Conservation (phyloP, 208 protist species). For the Trypanosomatidae sp. region DNA sequence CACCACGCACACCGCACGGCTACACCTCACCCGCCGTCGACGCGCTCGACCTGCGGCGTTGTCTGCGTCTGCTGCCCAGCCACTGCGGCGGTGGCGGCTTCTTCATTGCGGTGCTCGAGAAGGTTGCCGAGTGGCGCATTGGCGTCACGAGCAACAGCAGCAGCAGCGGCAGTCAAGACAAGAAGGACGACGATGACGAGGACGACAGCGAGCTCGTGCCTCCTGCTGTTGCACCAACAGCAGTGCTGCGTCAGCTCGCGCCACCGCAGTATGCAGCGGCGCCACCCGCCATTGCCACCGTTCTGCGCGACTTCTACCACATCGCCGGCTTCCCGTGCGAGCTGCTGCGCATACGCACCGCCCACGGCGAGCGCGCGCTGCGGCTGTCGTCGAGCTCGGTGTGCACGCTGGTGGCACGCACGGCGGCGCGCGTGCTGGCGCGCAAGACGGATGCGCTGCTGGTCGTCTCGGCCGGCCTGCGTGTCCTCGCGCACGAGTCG, state of each 20-base stretch:
- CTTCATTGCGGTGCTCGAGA: constrained; percentile 94
- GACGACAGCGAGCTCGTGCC: not conserved
- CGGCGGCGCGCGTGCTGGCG: constrained; percentile 26
- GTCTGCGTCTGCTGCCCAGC: constrained; percentile 91
- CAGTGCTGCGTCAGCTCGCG: constrained; percentile 11
- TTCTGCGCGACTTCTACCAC: constrained; percentile 39
- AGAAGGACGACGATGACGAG: not conserved
- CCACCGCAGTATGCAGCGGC: constrained; percentile 52
- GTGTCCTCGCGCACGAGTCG: constrained; percentile 50
- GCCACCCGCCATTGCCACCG: constrained; percentile 18
- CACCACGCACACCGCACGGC: constrained; percentile 52
- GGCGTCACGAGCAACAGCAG: constrained; percentile 6
- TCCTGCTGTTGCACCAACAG: not conserved
- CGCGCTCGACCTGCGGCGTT: constrained; percentile 60
- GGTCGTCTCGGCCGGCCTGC: constrained; percentile 66
- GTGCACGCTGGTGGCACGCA: constrained; percentile 49
- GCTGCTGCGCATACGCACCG: constrained; percentile 47
- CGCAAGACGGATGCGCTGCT: constrained; percentile 49
- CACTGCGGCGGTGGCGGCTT: constrained; percentile 94
- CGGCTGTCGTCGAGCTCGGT: constrained; percentile 32
- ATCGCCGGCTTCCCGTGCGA: constrained; percentile 29
- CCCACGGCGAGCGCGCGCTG: constrained; percentile 44
- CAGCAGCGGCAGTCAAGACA: not conserved
- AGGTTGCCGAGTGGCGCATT: constrained; percentile 53
- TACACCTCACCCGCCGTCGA: constrained; percentile 46